Percentiles rank a stretch among this genome's conserved stretches.
Conservation (phyloP, 768 basidiomycete genomes). For the Agaricus blazei region DNA sequence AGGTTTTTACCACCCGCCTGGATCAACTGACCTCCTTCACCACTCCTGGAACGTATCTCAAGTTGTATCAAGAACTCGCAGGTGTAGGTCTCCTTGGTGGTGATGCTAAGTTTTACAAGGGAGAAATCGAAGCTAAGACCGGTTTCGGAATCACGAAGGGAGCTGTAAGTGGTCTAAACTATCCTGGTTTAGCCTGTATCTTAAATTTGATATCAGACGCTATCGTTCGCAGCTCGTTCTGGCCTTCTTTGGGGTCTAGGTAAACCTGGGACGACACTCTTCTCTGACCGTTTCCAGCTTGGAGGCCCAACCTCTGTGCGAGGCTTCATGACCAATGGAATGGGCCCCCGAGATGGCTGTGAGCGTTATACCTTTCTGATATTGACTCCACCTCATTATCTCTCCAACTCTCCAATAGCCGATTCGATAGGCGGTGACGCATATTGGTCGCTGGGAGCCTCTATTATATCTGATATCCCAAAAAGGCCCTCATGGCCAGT, state of each 20-base stretch:
- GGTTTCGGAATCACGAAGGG: slow-evolving; percentile 55
- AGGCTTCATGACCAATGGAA: slow-evolving; percentile 65
- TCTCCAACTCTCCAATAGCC: slow-evolving; percentile 31
- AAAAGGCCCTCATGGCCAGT: slow-evolving; percentile 77
- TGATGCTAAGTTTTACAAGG: slow-evolving; percentile 72
- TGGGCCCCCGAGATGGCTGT: slow-evolving; percentile 79
- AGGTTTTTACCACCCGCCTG: slow-evolving; percentile 47
- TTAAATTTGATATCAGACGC: slow-evolving; percentile 47
- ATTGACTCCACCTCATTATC: neutral
- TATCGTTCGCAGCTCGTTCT: slow-evolving; percentile 67
- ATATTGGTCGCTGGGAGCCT: slow-evolving; percentile 73
- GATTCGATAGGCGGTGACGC: slow-evolving; percentile 84
- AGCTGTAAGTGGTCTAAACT: slow-evolving; percentile 38
- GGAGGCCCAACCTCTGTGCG: slow-evolving; percentile 88
- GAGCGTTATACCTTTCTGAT: slow-evolving; percentile 16
- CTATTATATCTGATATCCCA: slow-evolving; percentile 72
- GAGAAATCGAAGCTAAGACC: slow-evolving; percentile 59
- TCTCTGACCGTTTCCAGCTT: slow-evolving; percentile 86
- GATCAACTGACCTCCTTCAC: neutral
- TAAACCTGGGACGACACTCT: slow-evolving; percentile 39
- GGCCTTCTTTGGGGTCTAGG: slow-evolving; percentile 67
- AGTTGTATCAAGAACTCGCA: slow-evolving; percentile 64
- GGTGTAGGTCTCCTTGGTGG: slow-evolving; percentile 60
- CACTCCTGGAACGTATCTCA: slow-evolving; percentile 48
- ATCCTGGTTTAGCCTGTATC: neutral